Conservation (phyloP, 2,329 filamentous ascomycete genomes). For the Colletotrichum trifolii region DNA sequence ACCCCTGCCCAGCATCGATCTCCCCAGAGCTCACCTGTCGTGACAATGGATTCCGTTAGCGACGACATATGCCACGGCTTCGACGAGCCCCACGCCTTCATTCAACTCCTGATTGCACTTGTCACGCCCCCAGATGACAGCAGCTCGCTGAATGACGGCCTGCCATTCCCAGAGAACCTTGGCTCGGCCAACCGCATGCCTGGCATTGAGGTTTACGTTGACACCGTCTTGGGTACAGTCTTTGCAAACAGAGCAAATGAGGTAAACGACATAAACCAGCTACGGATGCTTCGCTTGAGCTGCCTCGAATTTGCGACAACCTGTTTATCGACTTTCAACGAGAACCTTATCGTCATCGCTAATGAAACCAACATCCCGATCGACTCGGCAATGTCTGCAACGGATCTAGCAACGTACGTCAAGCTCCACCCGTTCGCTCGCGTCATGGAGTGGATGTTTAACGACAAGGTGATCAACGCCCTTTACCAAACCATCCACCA, state of each 20-base stretch:
- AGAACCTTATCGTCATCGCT: constrained; percentile 87
- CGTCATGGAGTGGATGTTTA: constrained; percentile 98
- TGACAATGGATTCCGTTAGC: constrained; percentile 74
- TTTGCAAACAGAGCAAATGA: constrained; percentile 76
- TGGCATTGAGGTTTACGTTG: constrained; percentile 92
- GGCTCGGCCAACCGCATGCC: constrained; percentile 79
- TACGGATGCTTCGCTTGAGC: constrained; percentile 78
- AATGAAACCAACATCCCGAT: constrained; percentile 81
- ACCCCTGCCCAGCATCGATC: constrained; percentile 44
- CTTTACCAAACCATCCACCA: constrained; percentile 85
- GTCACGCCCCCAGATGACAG: constrained; percentile 73
- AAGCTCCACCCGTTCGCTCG: constrained; percentile 91
- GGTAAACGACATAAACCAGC: constrained; percentile 73
- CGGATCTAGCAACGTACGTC: constrained; percentile 82
- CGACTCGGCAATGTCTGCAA: constrained; percentile 78
- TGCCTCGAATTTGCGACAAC: constrained; percentile 86
- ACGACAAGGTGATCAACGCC: constrained; percentile 84
- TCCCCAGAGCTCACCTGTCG: constrained; percentile 44
- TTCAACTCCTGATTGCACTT: constrained; percentile 79
- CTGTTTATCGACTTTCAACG: constrained; percentile 90
- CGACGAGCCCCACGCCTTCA: constrained; percentile 87
- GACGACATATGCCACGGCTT: constrained; percentile 81
- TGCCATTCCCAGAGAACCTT: constrained; percentile 89
- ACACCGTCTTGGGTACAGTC: constrained; percentile 86
- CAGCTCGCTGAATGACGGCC: constrained; percentile 73